Base-by-base conservation (phyloP, 768 basidiomycete genomes). In the Filobasidium wieringae region DNA sequence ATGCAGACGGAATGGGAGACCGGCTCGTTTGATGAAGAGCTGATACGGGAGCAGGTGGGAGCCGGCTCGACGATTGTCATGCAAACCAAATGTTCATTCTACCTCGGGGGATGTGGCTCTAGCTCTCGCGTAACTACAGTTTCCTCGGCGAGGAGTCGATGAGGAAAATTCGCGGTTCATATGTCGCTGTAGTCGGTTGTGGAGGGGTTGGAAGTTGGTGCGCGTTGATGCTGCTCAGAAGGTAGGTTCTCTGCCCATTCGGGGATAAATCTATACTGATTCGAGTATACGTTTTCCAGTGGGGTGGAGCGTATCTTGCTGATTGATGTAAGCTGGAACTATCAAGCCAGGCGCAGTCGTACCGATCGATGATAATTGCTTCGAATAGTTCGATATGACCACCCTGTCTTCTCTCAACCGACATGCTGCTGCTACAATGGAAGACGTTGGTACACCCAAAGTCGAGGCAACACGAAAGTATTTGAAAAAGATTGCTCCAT, bases 131-230 rank as follows among this genome's bases (percentile, higher is more conserved):
- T 39, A 96, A 96, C 74, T 95, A 93, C 66, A 84, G 86, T 8
- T 96, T 97, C 75, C 86, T 97, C 53, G 90, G 89, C 0, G 87
- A 92, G 31, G 86, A 89, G 33, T 82, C 82, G 37, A 93, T 96
- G 88, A 71, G 75, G 9, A 84, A 81, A 68, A 79, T 97, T 53
- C 79, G 95, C 53, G 68, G 77, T 8, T 81, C 83, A 12, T 81
- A 78, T 4, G 91, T 96, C 0, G 90, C 88, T 17, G 77, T 97
- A 19, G 84, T 99, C 2, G 95, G 95, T 6, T 89, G 91, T 63
- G 95, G 95, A 58, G 93, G 95, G 1, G 95, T 99, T 0, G 95
- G 95, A 0, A 91, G 88, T 68, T 93, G 90, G 88, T 87, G 84
- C 34, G 90, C 91, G 15, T 81, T 93, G 31, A 93, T 93, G 93